Percentiles rank a stretch among this genome's conserved stretches.
Evolutionary conservation across 2,329 filamentous ascomycete species (phyloP).

Genomic region (Diaporthe helianthi): DNA sequence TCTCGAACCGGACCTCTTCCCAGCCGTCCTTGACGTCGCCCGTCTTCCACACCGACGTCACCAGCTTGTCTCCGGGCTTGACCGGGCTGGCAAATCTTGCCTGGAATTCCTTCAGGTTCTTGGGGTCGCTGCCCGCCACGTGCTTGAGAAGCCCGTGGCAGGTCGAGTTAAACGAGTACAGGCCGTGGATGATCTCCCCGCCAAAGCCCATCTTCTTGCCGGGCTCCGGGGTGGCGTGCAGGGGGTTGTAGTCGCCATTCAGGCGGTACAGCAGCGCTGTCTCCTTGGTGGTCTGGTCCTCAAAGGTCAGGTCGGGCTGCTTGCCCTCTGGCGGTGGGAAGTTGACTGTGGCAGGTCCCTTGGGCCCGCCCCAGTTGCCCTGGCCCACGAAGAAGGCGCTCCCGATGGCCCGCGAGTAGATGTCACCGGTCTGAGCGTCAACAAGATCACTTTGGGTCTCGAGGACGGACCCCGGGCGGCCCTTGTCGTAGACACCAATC

Average conservation of each 20-base stretch:
- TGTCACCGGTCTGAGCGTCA: slow-evolving; percentile 71
- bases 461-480: slow-evolving; percentile 80
- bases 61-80: slow-evolving; percentile 80
- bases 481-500: slow-evolving; percentile 89
- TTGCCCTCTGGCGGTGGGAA: slow-evolving; percentile 76
- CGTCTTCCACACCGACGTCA: slow-evolving; percentile 81
- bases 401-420: slow-evolving; percentile 73
- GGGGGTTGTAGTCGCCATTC: slow-evolving; percentile 94
- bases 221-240: slow-evolving; percentile 86
- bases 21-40: slow-evolving; percentile 72
- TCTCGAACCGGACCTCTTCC: slow-evolving; percentile 85
- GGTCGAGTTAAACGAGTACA: slow-evolving; percentile 86
- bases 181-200: slow-evolving; percentile 85
- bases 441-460: slow-evolving; percentile 82
- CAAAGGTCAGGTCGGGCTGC: slow-evolving; percentile 73
- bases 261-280: slow-evolving; percentile 81
- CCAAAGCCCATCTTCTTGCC: slow-evolving; percentile 91
- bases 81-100: slow-evolving; percentile 88
- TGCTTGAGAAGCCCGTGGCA: slow-evolving; percentile 75
- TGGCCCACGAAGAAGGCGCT: slow-evolving; percentile 83
- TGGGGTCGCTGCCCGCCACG: slow-evolving; percentile 78
- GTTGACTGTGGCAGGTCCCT: slow-evolving; percentile 80
- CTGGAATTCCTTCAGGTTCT: slow-evolving; percentile 87
- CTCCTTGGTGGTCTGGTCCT: slow-evolving; percentile 74
- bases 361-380: slow-evolving; percentile 85